Evolutionary conservation across 225 moss, liverwort and hornwort species (phyloP), one percentile per base, ranked within the genome.

Genomic region (Pleurozium schreberi): DNA sequence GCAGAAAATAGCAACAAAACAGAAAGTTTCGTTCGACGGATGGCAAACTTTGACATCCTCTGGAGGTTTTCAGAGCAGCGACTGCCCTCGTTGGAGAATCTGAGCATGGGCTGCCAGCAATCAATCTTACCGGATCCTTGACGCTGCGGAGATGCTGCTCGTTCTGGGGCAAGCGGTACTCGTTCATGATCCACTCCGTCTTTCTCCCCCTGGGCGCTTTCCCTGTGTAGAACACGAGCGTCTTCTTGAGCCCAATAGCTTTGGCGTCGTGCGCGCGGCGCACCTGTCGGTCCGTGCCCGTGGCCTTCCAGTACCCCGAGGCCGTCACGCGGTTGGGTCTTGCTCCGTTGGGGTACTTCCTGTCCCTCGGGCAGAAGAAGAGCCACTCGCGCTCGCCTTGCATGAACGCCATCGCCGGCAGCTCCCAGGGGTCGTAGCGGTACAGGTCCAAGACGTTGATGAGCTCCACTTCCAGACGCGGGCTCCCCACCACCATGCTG

Each of bases 291-390:
- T 96, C 95, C 10, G 95, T 94, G 55, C 96, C 96, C 47, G 96
- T 96, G 25, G 96, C 96, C 80, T 96, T 96, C 96, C 96, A 96
- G 91, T 96, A 96, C 17, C 96, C 96, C 34, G 94, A 95, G 34
- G 93, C 82, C 47, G 96, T 95, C 52, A 96, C 93, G 36, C 95
- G 90, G 86, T 96, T 95, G 57, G 96, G 95, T 57, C 96, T 93
- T 86, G 86, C 93, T 53, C 96, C 95, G 87, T 94, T 96, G 63
- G 94, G 96, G 80, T 96, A 96, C 67, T 96, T 96, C 81, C 89
- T 93, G 90, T 94, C 95, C 30, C 96, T 88, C 9, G 94, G 95
- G 89, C 95, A 96, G 91, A 95, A 95, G 82, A 96, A 95, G 59
- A 94, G 93, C 96, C 95, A 96, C 79, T 95, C 95, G 82, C 90